A percentile compares a stretch with the other conserved stretches of the same genome.
phyloP scores from a whole-genome alignment of 2,329 filamentous ascomycete genomes.

The Aspergillus floridensis region DNA sequence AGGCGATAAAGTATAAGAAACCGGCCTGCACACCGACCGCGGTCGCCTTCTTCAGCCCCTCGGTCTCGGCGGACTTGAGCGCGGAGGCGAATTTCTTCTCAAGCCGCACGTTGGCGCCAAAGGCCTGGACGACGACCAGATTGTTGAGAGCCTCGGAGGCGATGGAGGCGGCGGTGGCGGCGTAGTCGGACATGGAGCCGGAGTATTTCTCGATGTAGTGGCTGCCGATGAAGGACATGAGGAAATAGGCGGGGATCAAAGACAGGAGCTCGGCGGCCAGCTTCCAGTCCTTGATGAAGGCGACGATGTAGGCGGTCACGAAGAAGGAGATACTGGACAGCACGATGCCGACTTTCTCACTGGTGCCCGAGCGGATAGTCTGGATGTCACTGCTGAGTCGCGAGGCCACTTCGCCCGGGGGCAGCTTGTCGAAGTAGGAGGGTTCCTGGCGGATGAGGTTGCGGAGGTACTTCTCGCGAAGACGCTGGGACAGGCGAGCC shows the following conservation, averaged over 20 bases:
- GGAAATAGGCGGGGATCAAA: slow-evolving; percentile 39
- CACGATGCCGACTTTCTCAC: slow-evolving; percentile 67
- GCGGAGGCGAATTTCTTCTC: slow-evolving; percentile 59
- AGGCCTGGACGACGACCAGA: slow-evolving; percentile 62
- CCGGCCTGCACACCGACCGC: slow-evolving; percentile 59
- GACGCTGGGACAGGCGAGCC: slow-evolving; percentile 61
- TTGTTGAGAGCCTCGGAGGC: slow-evolving; percentile 62
- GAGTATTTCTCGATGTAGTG: slow-evolving; percentile 54
- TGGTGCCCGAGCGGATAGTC: slow-evolving; percentile 65
- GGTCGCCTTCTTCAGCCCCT: slow-evolving; percentile 59
- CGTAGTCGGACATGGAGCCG: slow-evolving; percentile 50
- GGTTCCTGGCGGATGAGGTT: slow-evolving; percentile 61
- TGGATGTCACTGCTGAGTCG: slow-evolving; percentile 65
- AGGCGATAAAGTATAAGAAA: slow-evolving; percentile 65
- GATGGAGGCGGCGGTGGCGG: slow-evolving; percentile 60
- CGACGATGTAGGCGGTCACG: slow-evolving; percentile 64
- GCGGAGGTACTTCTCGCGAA: slow-evolving; percentile 60
- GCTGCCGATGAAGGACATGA: slow-evolving; percentile 58
- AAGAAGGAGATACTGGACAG: slow-evolving; percentile 64
- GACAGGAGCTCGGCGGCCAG: slow-evolving; percentile 65
- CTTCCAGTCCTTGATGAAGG: slow-evolving; percentile 62
- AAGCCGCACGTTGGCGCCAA: slow-evolving; percentile 58
- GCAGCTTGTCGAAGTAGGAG: slow-evolving; percentile 62
- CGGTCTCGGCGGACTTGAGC: slow-evolving; percentile 50
- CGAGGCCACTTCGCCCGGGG: slow-evolving; percentile 62